Evolutionary conservation across 352 stramenopile species (phyloP).

Genomic region (Peronospora destructor): DNA sequence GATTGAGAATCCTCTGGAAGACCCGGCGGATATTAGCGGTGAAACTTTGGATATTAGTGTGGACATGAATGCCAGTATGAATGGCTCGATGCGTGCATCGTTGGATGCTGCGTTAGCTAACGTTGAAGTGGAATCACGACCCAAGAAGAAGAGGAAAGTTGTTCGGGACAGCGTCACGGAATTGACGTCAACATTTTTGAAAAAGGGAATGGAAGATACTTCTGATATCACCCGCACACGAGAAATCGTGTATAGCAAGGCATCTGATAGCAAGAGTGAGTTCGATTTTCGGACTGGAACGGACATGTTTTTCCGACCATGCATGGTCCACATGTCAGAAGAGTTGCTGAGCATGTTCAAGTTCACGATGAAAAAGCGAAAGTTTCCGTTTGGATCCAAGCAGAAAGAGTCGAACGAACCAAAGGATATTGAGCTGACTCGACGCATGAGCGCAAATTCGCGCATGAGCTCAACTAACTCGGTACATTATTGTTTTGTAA

Average conservation of each 20-base stretch:
- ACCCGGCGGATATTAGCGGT: slow-evolving; percentile 32
- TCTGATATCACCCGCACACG: slow-evolving; percentile 63
- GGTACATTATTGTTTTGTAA: slow-evolving; percentile 23
- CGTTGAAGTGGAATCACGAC: slow-evolving; percentile 35
- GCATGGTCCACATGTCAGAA: slow-evolving; percentile 49
- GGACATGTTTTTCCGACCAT: slow-evolving; percentile 59
- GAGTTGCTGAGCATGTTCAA: slow-evolving; percentile 71
- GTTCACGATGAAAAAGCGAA: slow-evolving; percentile 81
- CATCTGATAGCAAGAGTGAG: slow-evolving; percentile 11
- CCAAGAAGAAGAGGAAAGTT: slow-evolving; percentile 81
- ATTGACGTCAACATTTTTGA: slow-evolving; percentile 65
- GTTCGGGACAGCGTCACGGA: slow-evolving; percentile 73
- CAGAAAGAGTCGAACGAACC: slow-evolving; percentile 23
- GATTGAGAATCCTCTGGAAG: slow-evolving; percentile 33
- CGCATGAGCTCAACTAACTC: slow-evolving; percentile 45
- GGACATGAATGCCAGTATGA: slow-evolving; percentile 61
- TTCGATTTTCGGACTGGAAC: slow-evolving; percentile 16
- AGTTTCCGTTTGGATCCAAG: slow-evolving; percentile 55
- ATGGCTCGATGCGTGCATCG: slow-evolving; percentile 53
- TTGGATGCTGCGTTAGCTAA: slow-evolving; percentile 53
- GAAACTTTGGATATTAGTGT: slow-evolving; percentile 59
- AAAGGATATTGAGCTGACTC: slow-evolving; percentile 58
- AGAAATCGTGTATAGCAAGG: slow-evolving; percentile 37
- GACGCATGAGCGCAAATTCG: slow-evolving; percentile 53
- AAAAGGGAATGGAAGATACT: slow-evolving; percentile 70